Evolutionary conservation across 2,329 filamentous ascomycete species (phyloP).

Genomic region (Onygena corvina): DNA sequence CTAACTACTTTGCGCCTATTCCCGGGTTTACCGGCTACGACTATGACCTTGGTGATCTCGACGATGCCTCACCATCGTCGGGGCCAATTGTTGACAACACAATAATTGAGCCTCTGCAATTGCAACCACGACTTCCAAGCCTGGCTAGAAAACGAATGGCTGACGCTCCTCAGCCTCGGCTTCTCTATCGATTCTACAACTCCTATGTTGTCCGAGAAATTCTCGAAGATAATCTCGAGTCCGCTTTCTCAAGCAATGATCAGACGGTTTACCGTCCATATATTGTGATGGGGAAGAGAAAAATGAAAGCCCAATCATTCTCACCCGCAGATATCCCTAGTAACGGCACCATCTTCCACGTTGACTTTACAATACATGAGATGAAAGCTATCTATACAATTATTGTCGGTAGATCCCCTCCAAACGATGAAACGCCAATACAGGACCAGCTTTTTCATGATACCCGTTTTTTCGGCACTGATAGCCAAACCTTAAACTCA

Average conservation of each 20-base stretch:
- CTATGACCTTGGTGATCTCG: conserved; percentile 6
- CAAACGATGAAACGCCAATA: conserved; percentile 15
- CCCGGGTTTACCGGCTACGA: conserved; percentile 14
- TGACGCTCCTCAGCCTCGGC: neutral
- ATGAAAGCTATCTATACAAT: conserved; percentile 17
- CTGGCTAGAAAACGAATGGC: neutral
- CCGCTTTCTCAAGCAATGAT: no score
- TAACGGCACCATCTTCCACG: conserved; percentile 18
- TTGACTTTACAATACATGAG: conserved; percentile 20
- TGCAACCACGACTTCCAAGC: neutral
- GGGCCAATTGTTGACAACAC: neutral
- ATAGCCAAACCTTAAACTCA: no score
- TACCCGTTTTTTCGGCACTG: neutral
- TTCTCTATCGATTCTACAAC: neutral
- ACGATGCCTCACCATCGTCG: neutral
- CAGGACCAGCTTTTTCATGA: conserved; percentile 18
- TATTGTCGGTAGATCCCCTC: conserved; percentile 5
- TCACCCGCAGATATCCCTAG: neutral
- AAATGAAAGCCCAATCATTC: neutral
- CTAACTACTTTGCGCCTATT: conserved; percentile 24
- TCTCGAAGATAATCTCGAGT: neutral
- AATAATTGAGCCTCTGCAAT: no score
- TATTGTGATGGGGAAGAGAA: neutral
- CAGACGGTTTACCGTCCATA: neutral
- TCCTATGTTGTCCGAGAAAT: neutral